phyloP scores from a whole-genome alignment of 345 rosid species.

The Cochlearia excelsa region DNA sequence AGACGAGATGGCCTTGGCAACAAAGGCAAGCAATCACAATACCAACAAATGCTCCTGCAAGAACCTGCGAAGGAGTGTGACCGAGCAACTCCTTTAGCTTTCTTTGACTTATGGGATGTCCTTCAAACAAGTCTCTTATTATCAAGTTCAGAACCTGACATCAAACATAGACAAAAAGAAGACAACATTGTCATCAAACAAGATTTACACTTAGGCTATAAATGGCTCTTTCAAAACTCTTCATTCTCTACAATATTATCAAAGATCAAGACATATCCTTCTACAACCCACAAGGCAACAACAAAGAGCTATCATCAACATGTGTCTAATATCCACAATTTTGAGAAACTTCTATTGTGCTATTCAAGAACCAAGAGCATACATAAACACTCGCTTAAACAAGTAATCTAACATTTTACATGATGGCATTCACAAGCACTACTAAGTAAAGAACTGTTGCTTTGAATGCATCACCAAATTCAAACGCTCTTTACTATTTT shows the following conservation, averaged over 20 bases:
- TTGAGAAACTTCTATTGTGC: background rate
- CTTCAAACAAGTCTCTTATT: slow-evolving; percentile 83
- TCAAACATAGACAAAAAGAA: background rate
- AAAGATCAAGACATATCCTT: background rate
- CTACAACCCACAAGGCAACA: background rate
- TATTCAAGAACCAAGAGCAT: slow-evolving; percentile 4
- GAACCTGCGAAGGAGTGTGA: slow-evolving; percentile 86
- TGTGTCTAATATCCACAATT: slow-evolving; percentile 6
- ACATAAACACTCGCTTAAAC: slow-evolving; percentile 12
- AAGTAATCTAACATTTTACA: background rate
- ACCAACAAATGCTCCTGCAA: slow-evolving; percentile 86
- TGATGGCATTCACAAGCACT: slow-evolving; percentile 4
- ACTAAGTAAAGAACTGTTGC: background rate
- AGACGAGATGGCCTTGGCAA: slow-evolving; percentile 57
- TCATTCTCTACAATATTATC: slow-evolving; percentile 1
- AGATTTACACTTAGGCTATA: background rate
- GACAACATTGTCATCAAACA: slow-evolving; percentile 6
- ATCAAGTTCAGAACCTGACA: slow-evolving; percentile 82
- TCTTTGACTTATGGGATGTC: slow-evolving; percentile 87
- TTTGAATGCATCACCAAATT: too few species aligned
- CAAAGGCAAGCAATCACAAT: slow-evolving; percentile 67
- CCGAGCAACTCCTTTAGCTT: slow-evolving; percentile 93
- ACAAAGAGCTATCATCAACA: background rate
- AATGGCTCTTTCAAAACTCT: background rate
- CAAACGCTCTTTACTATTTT: background rate